Percentiles rank a stretch among this genome's conserved stretches.
These are phyloP conservation scores for Proliferodiscus dingleyae DNA, from an alignment of 2,329 filamentous ascomycete genomes.

Conservation along the genomic window DNA sequence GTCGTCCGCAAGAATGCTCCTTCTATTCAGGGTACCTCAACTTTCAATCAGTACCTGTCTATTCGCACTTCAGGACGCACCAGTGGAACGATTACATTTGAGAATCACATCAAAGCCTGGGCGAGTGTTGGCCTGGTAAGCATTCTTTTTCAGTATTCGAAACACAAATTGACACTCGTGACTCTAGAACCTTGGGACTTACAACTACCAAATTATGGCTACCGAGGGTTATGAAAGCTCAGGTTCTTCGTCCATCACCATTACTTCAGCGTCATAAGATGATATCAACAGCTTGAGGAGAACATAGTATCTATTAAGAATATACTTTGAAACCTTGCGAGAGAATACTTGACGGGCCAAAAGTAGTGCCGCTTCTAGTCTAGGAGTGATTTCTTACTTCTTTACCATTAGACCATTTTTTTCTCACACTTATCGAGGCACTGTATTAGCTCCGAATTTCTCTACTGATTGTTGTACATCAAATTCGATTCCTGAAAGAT, in stretches of 20 bases:
- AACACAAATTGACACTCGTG: background rate
- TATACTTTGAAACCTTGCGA: no score
- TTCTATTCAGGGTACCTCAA: conserved; percentile 36
- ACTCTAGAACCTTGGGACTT: conserved; percentile 35
- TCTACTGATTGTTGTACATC: no score
- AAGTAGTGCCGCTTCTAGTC: no score
- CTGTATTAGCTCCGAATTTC: no score
- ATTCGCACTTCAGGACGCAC: conserved; percentile 45
- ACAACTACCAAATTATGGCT: conserved; percentile 50
- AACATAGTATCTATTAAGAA: no score
- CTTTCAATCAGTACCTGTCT: conserved; percentile 50
- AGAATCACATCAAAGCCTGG: conserved; percentile 51
- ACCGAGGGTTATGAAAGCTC: conserved; percentile 48
- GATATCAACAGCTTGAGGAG: background rate
- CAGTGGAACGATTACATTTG: conserved; percentile 44
- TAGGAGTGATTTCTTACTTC: no score
- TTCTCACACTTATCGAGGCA: no score
- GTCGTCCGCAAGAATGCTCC: conserved; percentile 19
- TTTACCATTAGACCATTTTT: no score
- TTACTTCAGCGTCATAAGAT: background rate
- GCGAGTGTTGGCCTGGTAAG: conserved; percentile 36
- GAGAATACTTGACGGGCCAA: no score
- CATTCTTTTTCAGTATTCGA: background rate
- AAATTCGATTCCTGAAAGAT: no score
- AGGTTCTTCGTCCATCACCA: conserved; percentile 41